These are phyloP conservation scores for Solanum aculeatissimum DNA, from an alignment of 305 asterid genomes.

Conservation along the genomic window DNA sequence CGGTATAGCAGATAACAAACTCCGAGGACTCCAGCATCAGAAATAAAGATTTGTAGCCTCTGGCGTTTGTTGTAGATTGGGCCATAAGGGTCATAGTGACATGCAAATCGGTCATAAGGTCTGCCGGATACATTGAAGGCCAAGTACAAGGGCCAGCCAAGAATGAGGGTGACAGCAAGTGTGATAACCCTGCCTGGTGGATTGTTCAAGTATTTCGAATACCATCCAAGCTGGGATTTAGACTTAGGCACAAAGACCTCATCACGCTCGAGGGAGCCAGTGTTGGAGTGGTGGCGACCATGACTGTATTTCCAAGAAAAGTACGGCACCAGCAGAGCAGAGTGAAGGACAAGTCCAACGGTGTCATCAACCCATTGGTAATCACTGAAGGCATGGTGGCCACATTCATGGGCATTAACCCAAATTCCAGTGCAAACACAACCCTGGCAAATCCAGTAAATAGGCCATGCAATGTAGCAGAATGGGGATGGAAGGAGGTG, in stretches of 20 bases:
- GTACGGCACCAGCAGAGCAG: slow-evolving; percentile 48
- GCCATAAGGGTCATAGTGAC: slow-evolving; percentile 45
- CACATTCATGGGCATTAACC: slow-evolving; percentile 64
- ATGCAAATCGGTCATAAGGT: slow-evolving; percentile 44
- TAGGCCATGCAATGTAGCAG: slow-evolving; percentile 34
- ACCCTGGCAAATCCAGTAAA: slow-evolving; percentile 45
- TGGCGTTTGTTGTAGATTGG: slow-evolving; percentile 52
- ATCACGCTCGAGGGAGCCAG: slow-evolving; percentile 52
- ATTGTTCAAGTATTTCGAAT: slow-evolving; percentile 46
- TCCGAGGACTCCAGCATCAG: slow-evolving; percentile 38
- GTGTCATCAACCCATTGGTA: slow-evolving; percentile 51
- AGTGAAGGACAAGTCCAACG: slow-evolving; percentile 58
- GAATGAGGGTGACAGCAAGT: slow-evolving; percentile 29
- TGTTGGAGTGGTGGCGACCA: slow-evolving; percentile 61
- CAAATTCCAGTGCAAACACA: slow-evolving; percentile 56
- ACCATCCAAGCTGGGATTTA: slow-evolving; percentile 27
- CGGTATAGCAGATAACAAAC: slow-evolving; percentile 27
- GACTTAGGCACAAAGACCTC: slow-evolving; percentile 58
- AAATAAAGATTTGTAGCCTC: slow-evolving; percentile 37
- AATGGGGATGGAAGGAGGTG: slow-evolving; percentile 26
- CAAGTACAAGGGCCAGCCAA: slow-evolving; percentile 59
- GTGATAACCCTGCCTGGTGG: slow-evolving; percentile 38
- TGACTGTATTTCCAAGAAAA: slow-evolving; percentile 66
- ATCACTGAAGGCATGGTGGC: slow-evolving; percentile 62
- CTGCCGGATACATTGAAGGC: slow-evolving; percentile 52